Percentiles rank a stretch among this genome's conserved stretches.
These are phyloP conservation scores for Coemansia sp. DNA, from an alignment of 192 early-diverging fungal species.

Conservation along the genomic window DNA sequence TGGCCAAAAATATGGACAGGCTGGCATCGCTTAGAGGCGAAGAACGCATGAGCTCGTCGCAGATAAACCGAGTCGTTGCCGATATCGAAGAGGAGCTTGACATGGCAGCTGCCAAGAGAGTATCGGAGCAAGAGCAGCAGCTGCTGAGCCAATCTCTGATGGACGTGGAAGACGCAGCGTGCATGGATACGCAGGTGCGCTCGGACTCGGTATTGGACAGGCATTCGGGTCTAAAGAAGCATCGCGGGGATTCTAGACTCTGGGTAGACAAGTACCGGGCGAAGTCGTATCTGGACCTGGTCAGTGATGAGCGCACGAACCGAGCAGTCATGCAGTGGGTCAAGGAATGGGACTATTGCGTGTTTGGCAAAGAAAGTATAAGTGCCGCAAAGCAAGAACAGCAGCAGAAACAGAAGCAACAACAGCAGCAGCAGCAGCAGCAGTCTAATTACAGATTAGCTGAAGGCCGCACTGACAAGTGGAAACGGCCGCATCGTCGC, in stretches of 20 bases:
- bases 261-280: slow-evolving; percentile 96
- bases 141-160: background rate
- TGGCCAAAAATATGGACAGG: slow-evolving; percentile 18
- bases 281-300: slow-evolving; percentile 74
- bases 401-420: too few species aligned
- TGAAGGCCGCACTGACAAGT: slow-evolving; percentile 22
- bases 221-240: too few species aligned
- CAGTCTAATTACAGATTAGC: background rate
- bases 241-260: too few species aligned
- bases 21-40: slow-evolving; percentile 6
- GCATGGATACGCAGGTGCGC: slow-evolving; percentile 11
- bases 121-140: slow-evolving; percentile 16
- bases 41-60: slow-evolving; percentile 23
- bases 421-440: too few species aligned
- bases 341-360: slow-evolving; percentile 95
- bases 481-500: slow-evolving; percentile 45
- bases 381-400: slow-evolving; percentile 17
- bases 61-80: slow-evolving; percentile 36
- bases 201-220: too few species aligned
- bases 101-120: slow-evolving; percentile 4
- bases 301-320: slow-evolving; percentile 90
- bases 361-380: slow-evolving; percentile 63
- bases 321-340: slow-evolving; percentile 91
- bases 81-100: slow-evolving; percentile 40
- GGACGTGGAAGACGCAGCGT: slow-evolving; percentile 1